Conservation (phyloP, 495 filamentous ascomycete species). For the Penicillium riverlandense region DNA sequence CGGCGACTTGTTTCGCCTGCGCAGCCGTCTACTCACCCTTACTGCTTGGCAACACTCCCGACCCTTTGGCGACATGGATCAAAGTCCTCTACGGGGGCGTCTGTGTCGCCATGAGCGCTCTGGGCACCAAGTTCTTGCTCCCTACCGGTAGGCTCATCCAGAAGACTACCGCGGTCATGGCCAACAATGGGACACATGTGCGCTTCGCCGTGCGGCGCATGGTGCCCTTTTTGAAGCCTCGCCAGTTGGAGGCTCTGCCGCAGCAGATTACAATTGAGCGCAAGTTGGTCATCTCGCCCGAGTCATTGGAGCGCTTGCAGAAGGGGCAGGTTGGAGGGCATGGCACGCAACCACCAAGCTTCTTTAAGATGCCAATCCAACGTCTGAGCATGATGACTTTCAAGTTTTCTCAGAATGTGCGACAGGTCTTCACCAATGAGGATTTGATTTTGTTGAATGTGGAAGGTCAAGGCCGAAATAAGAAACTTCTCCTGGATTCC, state of each 20-base stretch:
- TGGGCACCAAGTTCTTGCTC: slow-evolving; percentile 32
- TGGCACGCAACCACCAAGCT: slow-evolving; percentile 10
- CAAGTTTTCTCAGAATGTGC: slow-evolving; percentile 30
- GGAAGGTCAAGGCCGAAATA: slow-evolving; percentile 29
- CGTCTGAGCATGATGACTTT: slow-evolving; percentile 25
- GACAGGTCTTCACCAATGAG: slow-evolving; percentile 38
- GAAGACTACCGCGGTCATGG: slow-evolving; percentile 28
- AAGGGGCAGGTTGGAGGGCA: slow-evolving; percentile 11
- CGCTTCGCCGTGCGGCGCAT: slow-evolving; percentile 32
- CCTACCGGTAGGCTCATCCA: slow-evolving; percentile 26
- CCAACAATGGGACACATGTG: slow-evolving; percentile 22
- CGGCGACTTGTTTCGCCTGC: slow-evolving; percentile 50
- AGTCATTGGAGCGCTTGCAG: slow-evolving; percentile 15
- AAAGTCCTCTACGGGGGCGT: slow-evolving; percentile 31
- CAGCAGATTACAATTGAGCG: slow-evolving; percentile 33
- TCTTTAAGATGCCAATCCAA: slow-evolving; percentile 34
- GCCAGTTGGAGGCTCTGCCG: slow-evolving; percentile 29
- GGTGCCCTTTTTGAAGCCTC: slow-evolving; percentile 35
- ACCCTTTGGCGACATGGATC: slow-evolving; percentile 31
- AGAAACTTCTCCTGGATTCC: slow-evolving; percentile 32
- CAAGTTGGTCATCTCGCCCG: slow-evolving; percentile 21
- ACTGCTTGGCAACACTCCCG: slow-evolving; percentile 26
- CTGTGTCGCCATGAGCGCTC: slow-evolving; percentile 36
- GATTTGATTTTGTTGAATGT: slow-evolving; percentile 37
- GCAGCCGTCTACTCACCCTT: slow-evolving; percentile 47